phyloP scores from a whole-genome alignment of 1,284 basidiomycete genomes.

The Cutaneotrichosporon cutaneum region DNA sequence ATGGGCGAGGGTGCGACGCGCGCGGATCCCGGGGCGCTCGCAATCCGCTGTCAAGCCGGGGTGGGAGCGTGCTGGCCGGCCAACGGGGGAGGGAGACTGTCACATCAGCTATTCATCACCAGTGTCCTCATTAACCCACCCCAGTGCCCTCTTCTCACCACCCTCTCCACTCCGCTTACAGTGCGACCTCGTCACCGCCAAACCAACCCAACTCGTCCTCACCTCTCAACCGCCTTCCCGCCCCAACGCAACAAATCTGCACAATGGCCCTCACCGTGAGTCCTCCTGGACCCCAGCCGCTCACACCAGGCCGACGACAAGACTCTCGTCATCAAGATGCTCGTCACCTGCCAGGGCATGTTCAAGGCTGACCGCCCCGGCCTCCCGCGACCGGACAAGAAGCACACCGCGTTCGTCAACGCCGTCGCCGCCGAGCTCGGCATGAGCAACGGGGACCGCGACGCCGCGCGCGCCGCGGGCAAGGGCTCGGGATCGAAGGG shows the following conservation, averaged over 20 bases:
- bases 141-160: no score
- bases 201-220: neutral
- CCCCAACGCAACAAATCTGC: neutral
- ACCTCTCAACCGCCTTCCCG: neutral
- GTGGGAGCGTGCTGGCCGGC: no score
- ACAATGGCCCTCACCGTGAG: neutral
- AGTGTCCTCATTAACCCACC: no score
- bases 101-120: no score
- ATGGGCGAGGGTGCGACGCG: no score
- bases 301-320: neutral
- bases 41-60: no score
- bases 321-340: neutral
- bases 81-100: no score
- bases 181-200: neutral
- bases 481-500: neutral
- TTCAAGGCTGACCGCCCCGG: neutral
- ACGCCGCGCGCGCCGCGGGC: neutral
- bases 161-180: neutral
- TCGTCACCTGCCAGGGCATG: neutral
- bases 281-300: neutral
- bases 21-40: no score
- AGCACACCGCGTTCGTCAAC: neutral
- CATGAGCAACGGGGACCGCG: neutral
- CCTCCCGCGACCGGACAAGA: constrained; percentile 4
- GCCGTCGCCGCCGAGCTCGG: neutral